A percentile compares a stretch with the other conserved stretches of the same genome.
These are phyloP conservation scores for Fusarium sp. DNA, from an alignment of 2,329 filamentous ascomycete species.

Conservation along the genomic window DNA sequence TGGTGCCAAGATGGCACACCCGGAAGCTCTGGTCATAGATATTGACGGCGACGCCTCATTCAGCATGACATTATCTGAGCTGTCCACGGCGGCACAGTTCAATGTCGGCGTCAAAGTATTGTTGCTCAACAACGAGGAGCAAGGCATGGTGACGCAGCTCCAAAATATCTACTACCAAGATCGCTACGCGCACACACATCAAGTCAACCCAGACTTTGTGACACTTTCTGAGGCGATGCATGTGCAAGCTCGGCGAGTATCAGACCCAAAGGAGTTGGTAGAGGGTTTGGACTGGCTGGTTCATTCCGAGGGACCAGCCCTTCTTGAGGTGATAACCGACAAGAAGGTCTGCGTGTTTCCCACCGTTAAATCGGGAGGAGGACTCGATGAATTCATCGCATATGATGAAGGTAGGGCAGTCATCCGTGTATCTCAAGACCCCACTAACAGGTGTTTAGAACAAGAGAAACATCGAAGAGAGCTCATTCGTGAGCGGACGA, in stretches of 20 bases:
- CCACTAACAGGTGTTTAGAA: background rate
- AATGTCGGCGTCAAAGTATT: slow-evolving; percentile 97
- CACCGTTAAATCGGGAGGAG: slow-evolving; percentile 92
- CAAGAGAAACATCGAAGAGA: background rate
- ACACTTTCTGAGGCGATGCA: slow-evolving; percentile 94
- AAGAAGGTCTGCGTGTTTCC: slow-evolving; percentile 93
- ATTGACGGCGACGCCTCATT: slow-evolving; percentile 98
- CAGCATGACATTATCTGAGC: slow-evolving; percentile 97
- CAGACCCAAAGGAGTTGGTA: slow-evolving; percentile 81
- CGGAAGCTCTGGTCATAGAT: slow-evolving; percentile 88
- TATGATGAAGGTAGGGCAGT: slow-evolving; percentile 48
- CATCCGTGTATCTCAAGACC: background rate
- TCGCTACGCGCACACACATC: slow-evolving; percentile 91
- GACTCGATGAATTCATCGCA: slow-evolving; percentile 87
- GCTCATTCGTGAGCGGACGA: background rate
- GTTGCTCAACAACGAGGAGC: slow-evolving; percentile 95
- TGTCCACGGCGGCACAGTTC: slow-evolving; percentile 93
- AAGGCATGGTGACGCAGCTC: slow-evolving; percentile 99
- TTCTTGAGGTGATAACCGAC: slow-evolving; percentile 93
- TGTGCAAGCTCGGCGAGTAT: slow-evolving; percentile 78
- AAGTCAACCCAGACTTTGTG: slow-evolving; percentile 94
- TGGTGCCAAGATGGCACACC: slow-evolving; percentile 84
- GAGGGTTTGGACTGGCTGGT: slow-evolving; percentile 90
- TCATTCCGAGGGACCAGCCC: slow-evolving; percentile 87
- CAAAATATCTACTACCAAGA: slow-evolving; percentile 98